Evolutionary conservation across 306 rosid species (phyloP).

Genomic region (Begonia masoniana): DNA sequence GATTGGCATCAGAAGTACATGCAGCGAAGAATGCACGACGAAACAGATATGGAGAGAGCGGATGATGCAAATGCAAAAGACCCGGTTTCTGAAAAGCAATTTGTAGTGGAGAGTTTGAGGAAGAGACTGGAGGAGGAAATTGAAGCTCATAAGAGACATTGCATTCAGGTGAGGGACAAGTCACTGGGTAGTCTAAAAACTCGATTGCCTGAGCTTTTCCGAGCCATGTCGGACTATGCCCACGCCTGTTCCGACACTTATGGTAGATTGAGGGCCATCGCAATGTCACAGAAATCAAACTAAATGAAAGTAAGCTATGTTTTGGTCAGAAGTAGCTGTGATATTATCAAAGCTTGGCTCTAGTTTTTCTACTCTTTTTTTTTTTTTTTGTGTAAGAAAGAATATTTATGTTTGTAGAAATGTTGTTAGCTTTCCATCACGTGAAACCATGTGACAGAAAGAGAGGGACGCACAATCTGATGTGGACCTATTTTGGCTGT

Average conservation of each 20-base stretch:
- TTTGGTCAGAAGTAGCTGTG: slow-evolving; percentile 2
- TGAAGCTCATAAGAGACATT: slow-evolving; percentile 47
- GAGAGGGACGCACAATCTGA: too few species aligned
- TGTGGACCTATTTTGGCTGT: too few species aligned
- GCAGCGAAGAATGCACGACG: slow-evolving; percentile 30
- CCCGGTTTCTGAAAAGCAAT: slow-evolving; percentile 38
- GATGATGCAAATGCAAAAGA: slow-evolving; percentile 50
- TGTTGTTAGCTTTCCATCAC: too few species aligned
- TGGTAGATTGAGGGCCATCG: slow-evolving; percentile 30
- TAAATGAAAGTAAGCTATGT: slow-evolving; percentile 9
- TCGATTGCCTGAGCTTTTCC: slow-evolving; percentile 77
- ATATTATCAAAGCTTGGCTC: too few species aligned
- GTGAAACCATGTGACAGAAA: too few species aligned
- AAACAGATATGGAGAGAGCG: slow-evolving; percentile 39
- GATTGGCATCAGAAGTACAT: slow-evolving; percentile 70
- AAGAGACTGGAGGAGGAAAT: slow-evolving; percentile 61
- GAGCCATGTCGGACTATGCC: slow-evolving; percentile 44
- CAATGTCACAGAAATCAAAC: slow-evolving; percentile 17
- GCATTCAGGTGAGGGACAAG: slow-evolving; percentile 68
- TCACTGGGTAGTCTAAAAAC: slow-evolving; percentile 61
- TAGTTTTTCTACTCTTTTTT: too few species aligned
- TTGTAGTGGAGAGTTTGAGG: slow-evolving; percentile 62
- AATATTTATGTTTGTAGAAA: too few species aligned
- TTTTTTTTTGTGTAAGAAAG: too few species aligned
- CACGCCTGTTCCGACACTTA: slow-evolving; percentile 47